Conservation (phyloP, 768 basidiomycete genomes). For the Russula earlei region DNA sequence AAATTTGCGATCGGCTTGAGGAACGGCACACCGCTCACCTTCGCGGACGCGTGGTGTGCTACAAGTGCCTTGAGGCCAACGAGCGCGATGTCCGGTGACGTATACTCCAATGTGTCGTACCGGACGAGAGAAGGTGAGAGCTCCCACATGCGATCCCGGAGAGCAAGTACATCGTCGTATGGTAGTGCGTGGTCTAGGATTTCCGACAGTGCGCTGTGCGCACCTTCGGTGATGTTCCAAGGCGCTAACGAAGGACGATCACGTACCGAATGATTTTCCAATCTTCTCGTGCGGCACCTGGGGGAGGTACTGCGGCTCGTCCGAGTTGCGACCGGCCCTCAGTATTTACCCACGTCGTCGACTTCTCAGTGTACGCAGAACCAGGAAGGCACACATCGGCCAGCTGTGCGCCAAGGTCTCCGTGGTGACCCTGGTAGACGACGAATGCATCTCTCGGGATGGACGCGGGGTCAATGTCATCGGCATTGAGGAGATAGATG, state of each 20-base stretch:
- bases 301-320: constrained; percentile 84
- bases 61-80: constrained; percentile 58
- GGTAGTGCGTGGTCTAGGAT: constrained; percentile 71
- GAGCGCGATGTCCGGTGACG: constrained; percentile 61
- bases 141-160: constrained; percentile 95
- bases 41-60: constrained; percentile 40
- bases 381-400: constrained; percentile 98
- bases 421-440: constrained; percentile 98
- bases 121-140: constrained; percentile 83
- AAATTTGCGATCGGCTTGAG: constrained; percentile 83
- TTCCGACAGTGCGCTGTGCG: constrained; percentile 75
- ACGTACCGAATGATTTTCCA: constrained; percentile 91
- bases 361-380: constrained; percentile 89
- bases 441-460: constrained; percentile 92
- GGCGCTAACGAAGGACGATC: neutral
- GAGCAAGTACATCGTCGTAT: constrained; percentile 75
- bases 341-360: constrained; percentile 91
- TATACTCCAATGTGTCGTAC: constrained; percentile 73
- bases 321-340: constrained; percentile 91
- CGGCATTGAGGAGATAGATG: constrained; percentile 92
- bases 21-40: constrained; percentile 52
- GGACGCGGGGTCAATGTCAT: constrained; percentile 79
- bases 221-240: neutral
- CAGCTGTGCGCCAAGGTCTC: constrained; percentile 90
- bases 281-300: constrained; percentile 93